Evolutionary conservation across 129 eudicot genomes (phyloP), one percentile per base, ranked within the genome.

Genomic region (Pulicaria dysenterica): DNA sequence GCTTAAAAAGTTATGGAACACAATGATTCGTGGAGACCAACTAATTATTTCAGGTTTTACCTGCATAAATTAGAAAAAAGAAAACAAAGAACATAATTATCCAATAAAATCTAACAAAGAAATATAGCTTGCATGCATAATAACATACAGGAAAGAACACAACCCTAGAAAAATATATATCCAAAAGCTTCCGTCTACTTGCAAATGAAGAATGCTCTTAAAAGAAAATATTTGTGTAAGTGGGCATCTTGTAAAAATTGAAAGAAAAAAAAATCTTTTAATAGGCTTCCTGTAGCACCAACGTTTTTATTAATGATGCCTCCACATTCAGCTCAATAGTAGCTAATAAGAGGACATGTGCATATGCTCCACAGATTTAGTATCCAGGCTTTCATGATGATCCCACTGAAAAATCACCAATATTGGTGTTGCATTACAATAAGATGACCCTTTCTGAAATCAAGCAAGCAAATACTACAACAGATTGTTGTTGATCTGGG

Each of bases 31-130:
- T 13, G 97, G 97, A 24, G 91, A 75, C 97, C 97, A 92, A 84
- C 96, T 92, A 67, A 92, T 42, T 49, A 92, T 76, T 76, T 92
- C 97, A 69, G 97, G 97, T 72, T 92, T 92, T 42, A 92, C 91
- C 97, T 92, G 80, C 77, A 88, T 34, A 49, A 70, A 54, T 12
- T 64, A 36, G 14, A 7, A 62, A 73, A 11, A 70, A 37, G 39
- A 12, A 62, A 51, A 53, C 5, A n/a, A 50, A 31, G 12, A 44
- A 34, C 37, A 55, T 50, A 54, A 50, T 37, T 15, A 76, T 76
- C 62, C 48, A 67, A 47, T 39, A 64, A 43, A 38, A 47, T 14
- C 34, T 11, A 7, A 50, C 1, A 48, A 14, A 62, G 5, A 61
- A 1, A 34, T 57, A 14, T 44, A 19, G 5, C 15, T 54, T 49